These are phyloP conservation scores for Neurospora sp. DNA, from an alignment of 495 filamentous ascomycete genomes.

Conservation along the genomic window DNA sequence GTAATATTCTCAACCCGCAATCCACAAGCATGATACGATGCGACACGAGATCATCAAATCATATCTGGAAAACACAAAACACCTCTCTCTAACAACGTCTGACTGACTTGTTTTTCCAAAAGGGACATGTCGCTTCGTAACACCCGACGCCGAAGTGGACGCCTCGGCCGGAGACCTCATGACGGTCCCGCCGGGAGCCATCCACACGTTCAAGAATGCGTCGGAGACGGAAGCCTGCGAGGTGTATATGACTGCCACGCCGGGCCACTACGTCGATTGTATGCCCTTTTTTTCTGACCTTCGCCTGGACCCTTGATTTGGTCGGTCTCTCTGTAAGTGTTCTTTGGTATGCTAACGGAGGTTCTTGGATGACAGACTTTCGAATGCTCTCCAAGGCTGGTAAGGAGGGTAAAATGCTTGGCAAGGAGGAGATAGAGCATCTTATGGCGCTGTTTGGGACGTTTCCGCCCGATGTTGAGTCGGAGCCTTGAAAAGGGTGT, in stretches of 20 bases:
- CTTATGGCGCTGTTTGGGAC: constrained; percentile 28
- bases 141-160: constrained; percentile 33
- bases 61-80: too few species aligned
- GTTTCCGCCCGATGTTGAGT: constrained; percentile 22
- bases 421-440: constrained; percentile 11
- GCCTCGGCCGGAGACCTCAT: constrained; percentile 40
- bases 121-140: constrained; percentile 25
- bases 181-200: constrained; percentile 38
- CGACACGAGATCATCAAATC: too few species aligned
- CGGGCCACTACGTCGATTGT: constrained; percentile 12
- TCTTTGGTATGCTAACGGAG: background rate
- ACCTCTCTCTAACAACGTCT: background rate
- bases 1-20: too few species aligned
- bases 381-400: constrained; percentile 22
- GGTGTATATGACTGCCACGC: constrained; percentile 48
- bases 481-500: constrained; percentile 13
- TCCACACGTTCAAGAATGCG: constrained; percentile 46
- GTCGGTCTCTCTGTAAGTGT: background rate
- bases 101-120: background rate
- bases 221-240: constrained; percentile 38
- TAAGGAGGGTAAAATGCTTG: constrained; percentile 11
- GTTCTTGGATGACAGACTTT: constrained; percentile 10
- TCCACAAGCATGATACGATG: too few species aligned
- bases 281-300: background rate
- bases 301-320: background rate